phyloP scores from a whole-genome alignment of 345 rosid species.

The Geranium brycei region DNA sequence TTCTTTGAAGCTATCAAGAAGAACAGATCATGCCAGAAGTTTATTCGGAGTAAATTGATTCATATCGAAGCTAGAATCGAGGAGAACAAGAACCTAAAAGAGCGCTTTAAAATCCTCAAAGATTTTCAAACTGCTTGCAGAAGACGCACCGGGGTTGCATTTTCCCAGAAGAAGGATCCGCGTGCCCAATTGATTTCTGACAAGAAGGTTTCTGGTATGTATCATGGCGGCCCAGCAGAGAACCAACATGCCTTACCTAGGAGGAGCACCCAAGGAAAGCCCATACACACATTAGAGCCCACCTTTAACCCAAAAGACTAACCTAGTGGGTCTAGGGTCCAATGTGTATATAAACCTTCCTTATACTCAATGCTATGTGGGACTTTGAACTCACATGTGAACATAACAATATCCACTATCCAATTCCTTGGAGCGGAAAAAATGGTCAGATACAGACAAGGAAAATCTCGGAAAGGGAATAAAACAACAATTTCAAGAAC shows the following conservation, averaged over 20 bases:
- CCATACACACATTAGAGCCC: no score
- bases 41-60: constrained; percentile 46
- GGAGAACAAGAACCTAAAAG: constrained; percentile 65
- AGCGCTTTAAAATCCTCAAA: constrained; percentile 54
- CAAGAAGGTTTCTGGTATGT: constrained; percentile 29
- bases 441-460: constrained; percentile 58
- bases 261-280: no score
- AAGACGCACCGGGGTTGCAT: constrained; percentile 44
- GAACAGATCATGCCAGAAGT: constrained; percentile 76
- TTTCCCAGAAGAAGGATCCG: constrained; percentile 63
- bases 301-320: no score
- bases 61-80: constrained; percentile 66
- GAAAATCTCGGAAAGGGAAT: constrained; percentile 65
- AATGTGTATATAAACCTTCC: no score
- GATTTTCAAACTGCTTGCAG: constrained; percentile 68
- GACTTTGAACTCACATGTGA: no score
- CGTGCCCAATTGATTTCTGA: constrained; percentile 59
- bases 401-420: constrained; percentile 41
- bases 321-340: no score
- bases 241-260: no score
- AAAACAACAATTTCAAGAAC: constrained; percentile 65
- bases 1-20: constrained; percentile 63
- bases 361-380: no score
- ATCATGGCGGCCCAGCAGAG: constrained; percentile 49
- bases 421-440: constrained; percentile 29